Conservation (phyloP, 129 eudicot species). For the Tagetes erecta region DNA sequence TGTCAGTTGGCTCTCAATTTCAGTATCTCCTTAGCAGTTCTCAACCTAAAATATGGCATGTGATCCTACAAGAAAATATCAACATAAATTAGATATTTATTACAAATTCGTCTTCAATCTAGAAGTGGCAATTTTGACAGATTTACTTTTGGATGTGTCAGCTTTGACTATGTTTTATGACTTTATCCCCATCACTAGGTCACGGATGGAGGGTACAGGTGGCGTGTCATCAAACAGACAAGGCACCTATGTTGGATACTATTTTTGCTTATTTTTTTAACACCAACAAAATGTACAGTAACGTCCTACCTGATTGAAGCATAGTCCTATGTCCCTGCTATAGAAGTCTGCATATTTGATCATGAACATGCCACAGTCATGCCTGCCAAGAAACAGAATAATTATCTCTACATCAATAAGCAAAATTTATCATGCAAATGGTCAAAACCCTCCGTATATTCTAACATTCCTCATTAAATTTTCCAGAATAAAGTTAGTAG, state of each 20-base stretch:
- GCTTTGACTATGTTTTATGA: neutral
- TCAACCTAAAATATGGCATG: constrained; percentile 83
- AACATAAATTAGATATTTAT: constrained; percentile 1
- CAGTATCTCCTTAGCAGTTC: constrained; percentile 88
- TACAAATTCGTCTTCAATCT: neutral
- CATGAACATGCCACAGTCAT: constrained; percentile 95
- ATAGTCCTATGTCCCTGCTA: constrained; percentile 83
- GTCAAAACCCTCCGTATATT: neutral
- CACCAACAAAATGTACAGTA: neutral
- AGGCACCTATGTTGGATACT: neutral
- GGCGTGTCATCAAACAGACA: too few relatives aligned
- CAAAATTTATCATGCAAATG: neutral
- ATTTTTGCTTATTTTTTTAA: neutral
- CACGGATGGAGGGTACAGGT: too few relatives aligned
- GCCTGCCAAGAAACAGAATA: constrained; percentile 48
- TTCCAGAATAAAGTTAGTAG: neutral
- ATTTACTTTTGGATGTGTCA: neutral
- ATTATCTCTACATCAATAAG: neutral
- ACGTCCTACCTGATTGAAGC: constrained; percentile 69
- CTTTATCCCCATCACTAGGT: neutral
- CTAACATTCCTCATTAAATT: neutral
- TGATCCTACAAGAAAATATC: constrained; percentile 51
- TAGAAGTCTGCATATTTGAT: constrained; percentile 87
- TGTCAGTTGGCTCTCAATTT: constrained; percentile 62
- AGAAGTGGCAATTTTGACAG: neutral